Percentiles rank a stretch among this genome's conserved stretches.
phyloP scores from a whole-genome alignment of 768 basidiomycete genomes.

The Naganishia kalamii region DNA sequence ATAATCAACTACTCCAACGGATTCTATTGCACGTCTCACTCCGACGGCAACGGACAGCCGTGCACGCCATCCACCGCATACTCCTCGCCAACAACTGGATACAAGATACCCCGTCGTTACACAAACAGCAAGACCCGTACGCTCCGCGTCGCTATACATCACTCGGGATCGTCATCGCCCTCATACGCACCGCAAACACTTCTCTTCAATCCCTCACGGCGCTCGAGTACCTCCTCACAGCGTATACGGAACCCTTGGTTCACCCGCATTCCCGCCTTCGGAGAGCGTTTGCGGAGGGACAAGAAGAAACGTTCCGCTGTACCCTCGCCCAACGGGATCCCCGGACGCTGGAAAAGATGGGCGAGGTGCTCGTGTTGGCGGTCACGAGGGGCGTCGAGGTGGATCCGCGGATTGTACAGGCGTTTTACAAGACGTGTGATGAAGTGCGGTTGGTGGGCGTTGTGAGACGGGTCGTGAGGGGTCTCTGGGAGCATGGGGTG shows the following conservation, averaged over 20 bases:
- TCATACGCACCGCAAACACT: neutral
- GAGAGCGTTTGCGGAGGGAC: neutral
- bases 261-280: neutral
- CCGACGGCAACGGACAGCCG: neutral
- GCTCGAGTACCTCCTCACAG: neutral
- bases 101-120: neutral
- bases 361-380: neutral
- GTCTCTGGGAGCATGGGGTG: neutral
- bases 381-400: neutral
- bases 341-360: too few relatives aligned
- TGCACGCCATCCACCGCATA: neutral
- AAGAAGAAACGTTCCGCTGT: neutral
- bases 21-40: neutral
- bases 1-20: neutral
- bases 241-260: neutral
- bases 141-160: neutral
- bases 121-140: neutral
- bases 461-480: neutral
- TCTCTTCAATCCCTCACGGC: neutral
- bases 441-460: neutral
- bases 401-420: neutral
- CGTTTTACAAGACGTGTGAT: slow-evolving; percentile 2
- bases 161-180: neutral
- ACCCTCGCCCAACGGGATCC: neutral
- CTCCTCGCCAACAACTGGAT: neutral